A percentile compares a stretch with the other conserved stretches of the same genome.
Evolutionary conservation across 1,284 basidiomycete genomes (phyloP).

Genomic region (Chondrostereum purpureum): DNA sequence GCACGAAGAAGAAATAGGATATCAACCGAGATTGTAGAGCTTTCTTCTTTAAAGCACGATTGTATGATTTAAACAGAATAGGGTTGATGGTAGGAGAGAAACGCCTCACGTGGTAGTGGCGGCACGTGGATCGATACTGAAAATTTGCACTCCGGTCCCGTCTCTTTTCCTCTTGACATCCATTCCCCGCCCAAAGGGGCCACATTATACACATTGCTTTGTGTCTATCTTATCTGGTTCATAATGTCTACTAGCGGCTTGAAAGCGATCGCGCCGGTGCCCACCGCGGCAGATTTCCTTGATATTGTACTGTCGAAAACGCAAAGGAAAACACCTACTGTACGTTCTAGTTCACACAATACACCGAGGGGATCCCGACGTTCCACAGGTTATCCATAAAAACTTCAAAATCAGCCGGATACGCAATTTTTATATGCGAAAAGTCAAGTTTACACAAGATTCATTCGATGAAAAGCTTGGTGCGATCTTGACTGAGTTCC

Average conservation of each 20-base stretch:
- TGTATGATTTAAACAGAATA: too few relatives aligned
- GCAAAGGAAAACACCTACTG: slow-evolving; percentile 95
- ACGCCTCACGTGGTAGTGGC: too few relatives aligned
- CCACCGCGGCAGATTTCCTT: slow-evolving; percentile 90
- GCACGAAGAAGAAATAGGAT: too few relatives aligned
- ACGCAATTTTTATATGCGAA: slow-evolving; percentile 96
- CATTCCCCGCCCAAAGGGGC: neutral
- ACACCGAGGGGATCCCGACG: neutral
- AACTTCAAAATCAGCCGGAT: slow-evolving; percentile 99
- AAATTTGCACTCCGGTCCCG: neutral
- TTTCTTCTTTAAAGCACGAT: too few relatives aligned
- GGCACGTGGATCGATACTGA: neutral
- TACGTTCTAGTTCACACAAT: slow-evolving; percentile 30
- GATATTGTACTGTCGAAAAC: slow-evolving; percentile 94
- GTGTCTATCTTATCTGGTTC: slow-evolving; percentile 8
- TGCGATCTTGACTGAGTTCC: slow-evolving; percentile 92
- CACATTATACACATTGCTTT: neutral
- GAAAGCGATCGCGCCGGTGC: slow-evolving; percentile 95
- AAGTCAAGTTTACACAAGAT: slow-evolving; percentile 99
- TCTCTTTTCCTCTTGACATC: neutral
- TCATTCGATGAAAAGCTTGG: slow-evolving; percentile 95
- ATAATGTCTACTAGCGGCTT: slow-evolving; percentile 82
- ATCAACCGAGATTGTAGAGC: too few relatives aligned
- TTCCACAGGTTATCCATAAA: slow-evolving; percentile 83
- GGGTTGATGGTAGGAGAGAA: too few relatives aligned